phyloP scores from a whole-genome alignment of 257 asterid genomes.

The Gentiana dahurica region DNA sequence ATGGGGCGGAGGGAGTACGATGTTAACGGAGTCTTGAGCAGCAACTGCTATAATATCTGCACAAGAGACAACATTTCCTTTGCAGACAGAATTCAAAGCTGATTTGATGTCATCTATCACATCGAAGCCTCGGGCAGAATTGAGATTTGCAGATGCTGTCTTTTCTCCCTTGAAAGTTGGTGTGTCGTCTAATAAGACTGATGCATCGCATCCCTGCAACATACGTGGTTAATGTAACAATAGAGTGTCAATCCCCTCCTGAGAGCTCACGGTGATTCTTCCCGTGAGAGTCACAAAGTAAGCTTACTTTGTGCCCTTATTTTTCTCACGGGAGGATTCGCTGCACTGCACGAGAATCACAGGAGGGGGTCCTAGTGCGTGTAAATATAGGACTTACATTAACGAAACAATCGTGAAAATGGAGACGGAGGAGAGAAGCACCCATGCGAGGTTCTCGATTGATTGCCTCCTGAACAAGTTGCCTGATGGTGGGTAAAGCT shows the following conservation, averaged over 20 bases:
- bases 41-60: conserved; percentile 48
- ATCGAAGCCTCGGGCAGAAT: conserved; percentile 41
- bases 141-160: conserved; percentile 29
- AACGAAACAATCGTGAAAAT: conserved; percentile 67
- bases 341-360: too few relatives aligned
- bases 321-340: too few relatives aligned
- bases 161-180: conserved; percentile 28
- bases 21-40: conserved; percentile 48
- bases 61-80: conserved; percentile 34
- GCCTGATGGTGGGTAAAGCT: conserved; percentile 36
- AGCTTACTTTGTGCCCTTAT: too few relatives aligned
- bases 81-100: conserved; percentile 29
- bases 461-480: conserved; percentile 23
- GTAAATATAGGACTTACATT: conserved; percentile 23
- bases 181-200: conserved; percentile 19
- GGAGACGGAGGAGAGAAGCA: conserved; percentile 61
- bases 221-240: too few relatives aligned
- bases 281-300: too few relatives aligned
- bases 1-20: conserved; percentile 1
- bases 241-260: too few relatives aligned
- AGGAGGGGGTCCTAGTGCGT: too few relatives aligned
- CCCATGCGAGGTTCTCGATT: conserved; percentile 51
- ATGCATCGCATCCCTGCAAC: conserved; percentile 28
- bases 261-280: too few relatives aligned
- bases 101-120: conserved; percentile 43